Evolutionary conservation across 352 stramenopile species (phyloP), one percentile per base, ranked within the genome.

Genomic region (Pilasporangium apinafurcum): DNA sequence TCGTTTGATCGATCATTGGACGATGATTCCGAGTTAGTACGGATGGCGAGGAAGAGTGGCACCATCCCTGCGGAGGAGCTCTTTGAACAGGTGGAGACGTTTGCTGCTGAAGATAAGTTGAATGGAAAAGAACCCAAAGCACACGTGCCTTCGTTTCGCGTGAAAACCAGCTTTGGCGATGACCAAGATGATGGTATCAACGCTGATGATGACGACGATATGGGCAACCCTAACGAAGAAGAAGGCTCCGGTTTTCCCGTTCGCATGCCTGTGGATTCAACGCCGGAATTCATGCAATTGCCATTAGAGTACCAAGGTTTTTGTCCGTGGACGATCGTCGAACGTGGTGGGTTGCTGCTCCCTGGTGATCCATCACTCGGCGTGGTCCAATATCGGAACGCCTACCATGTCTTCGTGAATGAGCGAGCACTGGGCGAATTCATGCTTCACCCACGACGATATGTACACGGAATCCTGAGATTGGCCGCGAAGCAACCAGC

Each of bases 301-400:
- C 89, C 90, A 17, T 75, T 97, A 8, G 87, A 96, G 51, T 96
- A 96, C 53, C 89, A 97, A 44, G 91, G 90, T 12, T 97, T 96
- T 44, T 98, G 92, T 59, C 82, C 85, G 1, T 97, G 87, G 85
- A 97, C 86, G 12, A 79, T 96, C 14, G 81, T 94, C 25, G 74
- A 92, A 24, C 73, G 86, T 18, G 71, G 82, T 39, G 91, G 92
- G 0, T 49, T 97, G n/a, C 51, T 98, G 21, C 62, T 98, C 1
- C 86, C 91, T 18, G 91, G 91, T 16, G 89, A 96, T 55, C 86
- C 90, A 37, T 90, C 78, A 16, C 72, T 97, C 0, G 92, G 92
- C 16, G 87, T 98, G 21, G 83, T 97, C 5, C 71, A 90, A 48
- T 96, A 92, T 49, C 67, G 66, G 27, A 93, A 95, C 41, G 62